Percentiles rank a stretch among this genome's conserved stretches.
Conservation (phyloP, 306 rosid genomes). For the Acacia acuminata region DNA sequence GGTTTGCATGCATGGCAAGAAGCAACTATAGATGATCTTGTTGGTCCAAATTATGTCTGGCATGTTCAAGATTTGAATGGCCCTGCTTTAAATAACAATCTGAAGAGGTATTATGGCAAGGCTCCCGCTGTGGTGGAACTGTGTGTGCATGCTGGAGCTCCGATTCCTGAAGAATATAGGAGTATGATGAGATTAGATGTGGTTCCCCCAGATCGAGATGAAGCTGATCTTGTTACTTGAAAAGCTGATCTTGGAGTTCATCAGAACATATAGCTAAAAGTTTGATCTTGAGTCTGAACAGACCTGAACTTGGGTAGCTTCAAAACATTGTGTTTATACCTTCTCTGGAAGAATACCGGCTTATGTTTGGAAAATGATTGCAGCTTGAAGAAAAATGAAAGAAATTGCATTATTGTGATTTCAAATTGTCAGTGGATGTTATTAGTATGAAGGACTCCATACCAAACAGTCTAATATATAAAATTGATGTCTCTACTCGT, state of each 20-base stretch:
- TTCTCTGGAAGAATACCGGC: background rate
- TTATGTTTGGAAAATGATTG: constrained; percentile 18
- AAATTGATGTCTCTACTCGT: constrained; percentile 2
- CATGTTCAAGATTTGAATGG: constrained; percentile 63
- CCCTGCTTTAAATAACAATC: constrained; percentile 65
- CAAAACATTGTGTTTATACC: background rate
- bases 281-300: constrained; percentile 25
- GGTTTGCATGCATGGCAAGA: constrained; percentile 97
- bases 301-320: background rate
- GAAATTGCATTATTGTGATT: constrained; percentile 1
- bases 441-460: background rate
- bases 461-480: constrained; percentile 6
- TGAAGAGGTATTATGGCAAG: constrained; percentile 87
- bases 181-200: constrained; percentile 95
- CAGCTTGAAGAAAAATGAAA: constrained; percentile 8
- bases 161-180: constrained; percentile 59
- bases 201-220: constrained; percentile 74
- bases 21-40: constrained; percentile 68
- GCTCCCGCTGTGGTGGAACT: constrained; percentile 91
- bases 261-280: background rate
- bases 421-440: constrained; percentile 14
- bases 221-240: constrained; percentile 76
- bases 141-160: constrained; percentile 82
- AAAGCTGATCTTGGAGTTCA: background rate
- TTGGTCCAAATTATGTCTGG: constrained; percentile 83